These are phyloP conservation scores for Wickerhamiella occidentalis DNA, from an alignment of 805 yeast genomes.

Conservation along the genomic window DNA sequence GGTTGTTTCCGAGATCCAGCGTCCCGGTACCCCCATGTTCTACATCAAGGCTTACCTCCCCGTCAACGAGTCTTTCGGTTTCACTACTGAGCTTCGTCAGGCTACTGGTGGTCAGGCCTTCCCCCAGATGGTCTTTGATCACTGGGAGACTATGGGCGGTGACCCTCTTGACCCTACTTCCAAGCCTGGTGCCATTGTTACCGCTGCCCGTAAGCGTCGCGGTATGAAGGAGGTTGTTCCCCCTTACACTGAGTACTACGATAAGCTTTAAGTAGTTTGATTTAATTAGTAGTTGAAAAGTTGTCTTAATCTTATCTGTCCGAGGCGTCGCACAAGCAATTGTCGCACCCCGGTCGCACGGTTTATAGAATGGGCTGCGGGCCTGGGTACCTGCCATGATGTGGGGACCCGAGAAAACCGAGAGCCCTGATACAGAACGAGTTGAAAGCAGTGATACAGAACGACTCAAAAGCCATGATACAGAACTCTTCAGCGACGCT, in stretches of 20 bases:
- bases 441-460: too few relatives aligned
- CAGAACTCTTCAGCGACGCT: too few relatives aligned
- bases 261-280: conserved; percentile 31
- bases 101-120: conserved; percentile 99
- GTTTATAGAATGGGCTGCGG: too few relatives aligned
- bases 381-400: too few relatives aligned
- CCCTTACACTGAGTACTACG: conserved; percentile 97
- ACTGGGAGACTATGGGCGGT: conserved; percentile 86
- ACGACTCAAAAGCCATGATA: too few relatives aligned
- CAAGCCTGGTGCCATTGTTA: conserved; percentile 55
- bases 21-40: conserved; percentile 99
- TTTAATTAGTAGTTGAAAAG: neutral
- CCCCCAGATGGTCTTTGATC: conserved; percentile 99
- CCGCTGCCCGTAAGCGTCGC: conserved; percentile 78
- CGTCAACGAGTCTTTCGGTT: conserved; percentile 99
- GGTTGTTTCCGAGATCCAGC: conserved; percentile 97
- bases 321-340: too few relatives aligned
- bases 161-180: conserved; percentile 81
- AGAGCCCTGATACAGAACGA: too few relatives aligned
- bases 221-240: conserved; percentile 97
- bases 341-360: too few relatives aligned
- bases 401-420: too few relatives aligned
- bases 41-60: conserved; percentile 99
- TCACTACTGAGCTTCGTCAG: conserved; percentile 98
- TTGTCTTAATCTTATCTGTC: neutral